Base-by-base conservation (phyloP, 345 rosid species). In the Arabidopsis arenosa region DNA sequence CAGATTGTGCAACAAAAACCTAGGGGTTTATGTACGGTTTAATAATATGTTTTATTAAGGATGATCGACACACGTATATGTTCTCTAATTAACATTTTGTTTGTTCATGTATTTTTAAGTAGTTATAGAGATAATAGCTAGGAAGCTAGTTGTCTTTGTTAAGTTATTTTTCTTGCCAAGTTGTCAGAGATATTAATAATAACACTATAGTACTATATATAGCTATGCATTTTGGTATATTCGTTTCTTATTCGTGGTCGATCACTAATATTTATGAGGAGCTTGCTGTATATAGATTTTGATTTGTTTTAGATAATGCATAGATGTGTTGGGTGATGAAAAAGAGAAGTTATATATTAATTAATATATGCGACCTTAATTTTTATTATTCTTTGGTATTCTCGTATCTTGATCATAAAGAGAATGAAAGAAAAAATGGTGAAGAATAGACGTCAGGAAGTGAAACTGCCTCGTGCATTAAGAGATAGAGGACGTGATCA, bases 401-500 rank as follows among this genome's bases (percentile, higher is more conserved):
- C 5, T 44, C 5, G 23, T 17, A 17, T 11, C 18, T n/a, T 60
- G 57, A 58, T 18, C 21, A 18, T 74, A 21, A 39, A 28, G 32
- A 51, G 6, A 39, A 45, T 44, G 35, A 55, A 69, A 73, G 11
- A 40, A 33, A 40, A 30, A 60, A 6, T 14, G 11, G 28, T 7
- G 15, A 13, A 53, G 40, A 69, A 45, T 57, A 53, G 72, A 56
- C 76, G 72, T 71, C 64, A 71, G 13, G 67, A 39, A 39, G 66
- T 71, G 80, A 71, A 77, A 77, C 80, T 77, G 80, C 80, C 76
- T 77, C 80, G 80, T 77, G 80, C 72, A 71, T 17, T 77, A 26
- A 39, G 72, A 55, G 53, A 64, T 47, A 56, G 55, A 45, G 66
- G 80, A 77, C 80, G 72, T 70, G 72, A 71, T 26, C 17, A 61